Conservation (phyloP, 768 basidiomycete genomes). For the Kwoniella sp. region DNA sequence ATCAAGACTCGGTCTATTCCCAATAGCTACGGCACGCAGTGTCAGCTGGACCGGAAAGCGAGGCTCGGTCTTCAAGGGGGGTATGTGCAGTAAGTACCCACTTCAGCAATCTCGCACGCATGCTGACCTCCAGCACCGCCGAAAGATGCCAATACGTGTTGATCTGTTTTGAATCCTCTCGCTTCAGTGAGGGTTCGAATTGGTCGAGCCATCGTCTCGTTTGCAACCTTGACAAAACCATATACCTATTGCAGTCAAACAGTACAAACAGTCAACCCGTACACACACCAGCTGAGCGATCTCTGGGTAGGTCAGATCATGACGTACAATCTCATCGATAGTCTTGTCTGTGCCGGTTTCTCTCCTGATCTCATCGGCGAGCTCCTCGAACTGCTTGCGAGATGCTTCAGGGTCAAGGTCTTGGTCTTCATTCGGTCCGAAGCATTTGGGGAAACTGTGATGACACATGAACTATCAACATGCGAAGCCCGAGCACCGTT, state of each 20-base stretch:
- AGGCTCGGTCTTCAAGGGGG: not conserved
- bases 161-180: slow-evolving; percentile 76
- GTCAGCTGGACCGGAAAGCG: too few relatives aligned
- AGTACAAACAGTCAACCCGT: not conserved
- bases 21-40: slow-evolving; percentile 17
- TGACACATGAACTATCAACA: not conserved
- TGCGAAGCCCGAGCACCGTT: too few relatives aligned
- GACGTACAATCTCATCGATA: slow-evolving; percentile 24
- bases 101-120: slow-evolving; percentile 46
- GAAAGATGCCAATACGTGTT: slow-evolving; percentile 61
- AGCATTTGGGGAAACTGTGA: slow-evolving; percentile 71
- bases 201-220: slow-evolving; percentile 81
- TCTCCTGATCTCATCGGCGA: slow-evolving; percentile 72
- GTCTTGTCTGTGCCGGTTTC: slow-evolving; percentile 52
- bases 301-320: too few relatives aligned
- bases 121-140: slow-evolving; percentile 57
- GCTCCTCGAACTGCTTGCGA: slow-evolving; percentile 65
- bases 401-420: slow-evolving; percentile 77
- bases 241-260: slow-evolving; percentile 76
- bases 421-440: slow-evolving; percentile 84
- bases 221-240: slow-evolving; percentile 93
- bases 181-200: slow-evolving; percentile 71
- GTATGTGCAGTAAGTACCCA: not conserved
- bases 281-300: not conserved
- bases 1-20: slow-evolving; percentile 39